Conservation (phyloP, 345 rosid genomes). For the Durio zibethinus region DNA sequence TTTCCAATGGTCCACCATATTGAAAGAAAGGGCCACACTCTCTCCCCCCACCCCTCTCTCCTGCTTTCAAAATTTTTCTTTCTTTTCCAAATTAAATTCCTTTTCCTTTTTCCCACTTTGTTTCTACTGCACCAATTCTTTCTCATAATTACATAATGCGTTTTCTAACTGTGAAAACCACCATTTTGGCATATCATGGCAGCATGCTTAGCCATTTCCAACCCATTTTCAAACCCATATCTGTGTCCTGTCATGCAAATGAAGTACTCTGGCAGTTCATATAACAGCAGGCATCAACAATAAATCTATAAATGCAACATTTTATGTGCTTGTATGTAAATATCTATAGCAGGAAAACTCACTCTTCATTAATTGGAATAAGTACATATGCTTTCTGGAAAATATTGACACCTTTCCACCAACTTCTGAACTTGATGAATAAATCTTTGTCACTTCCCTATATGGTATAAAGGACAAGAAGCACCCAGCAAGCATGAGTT, state of each 20-base stretch:
- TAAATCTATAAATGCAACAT: background rate
- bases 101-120: background rate
- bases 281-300: background rate
- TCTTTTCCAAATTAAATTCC: background rate
- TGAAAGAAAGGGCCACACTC: background rate
- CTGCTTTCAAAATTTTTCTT: background rate
- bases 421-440: conserved; percentile 77
- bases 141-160: background rate
- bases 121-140: background rate
- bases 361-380: conserved; percentile 91
- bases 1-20: background rate
- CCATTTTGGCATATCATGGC: background rate
- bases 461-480: conserved; percentile 11
- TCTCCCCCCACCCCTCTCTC: background rate
- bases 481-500: conserved; percentile 1
- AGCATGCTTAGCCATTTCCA: background rate
- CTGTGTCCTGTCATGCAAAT: background rate
- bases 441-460: conserved; percentile 53
- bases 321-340: background rate
- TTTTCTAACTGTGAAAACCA: background rate
- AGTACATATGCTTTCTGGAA: conserved; percentile 81
- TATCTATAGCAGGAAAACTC: conserved; percentile 26
- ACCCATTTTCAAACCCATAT: background rate
- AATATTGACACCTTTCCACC: conserved; percentile 89
- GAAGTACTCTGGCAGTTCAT: background rate